Conservation (phyloP, 805 yeast genomes). For the Saccharomycopsis sp. region DNA sequence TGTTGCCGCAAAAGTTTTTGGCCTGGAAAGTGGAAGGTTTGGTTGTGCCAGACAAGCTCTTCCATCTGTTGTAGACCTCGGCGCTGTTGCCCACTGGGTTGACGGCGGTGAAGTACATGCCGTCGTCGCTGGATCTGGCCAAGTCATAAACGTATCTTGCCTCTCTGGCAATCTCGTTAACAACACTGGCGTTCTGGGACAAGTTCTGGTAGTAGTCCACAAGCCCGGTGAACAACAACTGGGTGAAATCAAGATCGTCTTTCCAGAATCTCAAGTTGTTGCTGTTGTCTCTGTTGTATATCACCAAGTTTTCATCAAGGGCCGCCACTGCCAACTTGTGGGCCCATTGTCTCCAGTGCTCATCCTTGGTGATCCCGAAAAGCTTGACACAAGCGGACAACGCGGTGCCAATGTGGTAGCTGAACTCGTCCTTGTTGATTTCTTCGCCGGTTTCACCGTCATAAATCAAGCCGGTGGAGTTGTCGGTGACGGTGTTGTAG, state of each 20-base stretch:
- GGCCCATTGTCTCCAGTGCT: constrained; percentile 36
- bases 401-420: constrained; percentile 61
- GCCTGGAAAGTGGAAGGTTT: neutral
- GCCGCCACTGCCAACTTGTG: constrained; percentile 42
- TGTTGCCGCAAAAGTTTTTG: constrained; percentile 22
- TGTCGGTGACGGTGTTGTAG: constrained; percentile 41
- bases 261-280: constrained; percentile 46
- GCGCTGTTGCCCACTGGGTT: constrained; percentile 2
- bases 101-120: constrained; percentile 22
- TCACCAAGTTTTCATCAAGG: constrained; percentile 45
- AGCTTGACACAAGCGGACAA: constrained; percentile 43
- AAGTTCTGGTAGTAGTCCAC: constrained; percentile 60
- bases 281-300: constrained; percentile 51
- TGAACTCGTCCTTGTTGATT: constrained; percentile 43
- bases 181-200: constrained; percentile 35
- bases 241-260: constrained; percentile 55
- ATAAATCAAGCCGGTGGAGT: constrained; percentile 42
- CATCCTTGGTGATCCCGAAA: constrained; percentile 42
- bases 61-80: constrained; percentile 6
- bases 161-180: constrained; percentile 29
- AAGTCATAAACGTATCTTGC: constrained; percentile 12
- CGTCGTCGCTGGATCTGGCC: constrained; percentile 31
- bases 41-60: neutral
- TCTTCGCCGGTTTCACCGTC: constrained; percentile 45
- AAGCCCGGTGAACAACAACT: constrained; percentile 54